Evolutionary conservation across 2,329 filamentous ascomycete species (phyloP).

Genomic region (Diatrype stigma): DNA sequence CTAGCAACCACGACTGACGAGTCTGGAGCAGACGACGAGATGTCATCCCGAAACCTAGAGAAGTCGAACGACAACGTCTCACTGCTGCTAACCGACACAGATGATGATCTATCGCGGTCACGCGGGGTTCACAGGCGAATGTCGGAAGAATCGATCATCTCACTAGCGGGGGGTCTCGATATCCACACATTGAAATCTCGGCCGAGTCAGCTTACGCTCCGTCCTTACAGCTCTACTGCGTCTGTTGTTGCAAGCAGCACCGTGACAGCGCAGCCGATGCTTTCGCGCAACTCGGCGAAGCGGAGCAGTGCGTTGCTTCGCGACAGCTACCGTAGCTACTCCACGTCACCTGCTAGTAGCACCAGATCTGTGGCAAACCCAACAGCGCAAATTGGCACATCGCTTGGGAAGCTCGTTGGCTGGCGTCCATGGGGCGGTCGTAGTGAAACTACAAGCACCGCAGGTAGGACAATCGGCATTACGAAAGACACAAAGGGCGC

Average conservation of each 20-base stretch:
- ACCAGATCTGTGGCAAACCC: constrained; percentile 27
- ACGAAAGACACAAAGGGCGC: constrained; percentile 25
- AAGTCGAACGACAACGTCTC: constrained; percentile 24
- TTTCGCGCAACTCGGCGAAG: constrained; percentile 42
- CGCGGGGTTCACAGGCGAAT: constrained; percentile 57
- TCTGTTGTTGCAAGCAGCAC: constrained; percentile 55
- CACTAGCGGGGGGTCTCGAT: constrained; percentile 80
- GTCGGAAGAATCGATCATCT: constrained; percentile 88
- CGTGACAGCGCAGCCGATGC: constrained; percentile 56
- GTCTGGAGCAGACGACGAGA: constrained; percentile 29
- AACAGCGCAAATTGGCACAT: constrained; percentile 23
- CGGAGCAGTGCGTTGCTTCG: constrained; percentile 54
- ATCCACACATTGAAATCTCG: constrained; percentile 77
- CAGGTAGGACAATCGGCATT: not conserved
- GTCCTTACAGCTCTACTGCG: constrained; percentile 47
- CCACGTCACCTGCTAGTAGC: constrained; percentile 24
- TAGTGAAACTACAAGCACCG: not conserved
- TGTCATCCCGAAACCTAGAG: constrained; percentile 15
- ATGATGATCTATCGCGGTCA: constrained; percentile 34
- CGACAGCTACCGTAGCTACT: constrained; percentile 50
- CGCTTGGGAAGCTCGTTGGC: constrained; percentile 41
- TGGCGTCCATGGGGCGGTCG: constrained; percentile 34
- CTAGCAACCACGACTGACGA: constrained; percentile 29
- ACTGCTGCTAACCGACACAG: constrained; percentile 16
- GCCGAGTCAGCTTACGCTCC: constrained; percentile 67